These are phyloP conservation scores for Malassezia nana DNA, from an alignment of 1,284 basidiomycete genomes.

Conservation along the genomic window DNA sequence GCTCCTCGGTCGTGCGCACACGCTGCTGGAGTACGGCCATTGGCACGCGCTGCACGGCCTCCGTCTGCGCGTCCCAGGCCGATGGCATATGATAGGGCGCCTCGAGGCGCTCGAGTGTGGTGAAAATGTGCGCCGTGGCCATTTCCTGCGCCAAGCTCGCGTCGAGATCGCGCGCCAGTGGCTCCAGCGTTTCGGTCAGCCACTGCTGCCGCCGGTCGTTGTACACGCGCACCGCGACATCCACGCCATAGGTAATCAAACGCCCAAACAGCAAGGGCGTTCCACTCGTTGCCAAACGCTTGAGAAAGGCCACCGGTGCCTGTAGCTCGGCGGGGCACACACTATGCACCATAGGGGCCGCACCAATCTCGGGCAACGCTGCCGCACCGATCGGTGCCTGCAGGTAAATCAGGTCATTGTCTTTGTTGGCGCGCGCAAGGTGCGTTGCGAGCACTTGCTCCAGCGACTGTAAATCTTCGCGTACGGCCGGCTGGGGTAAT, in stretches of 20 bases:
- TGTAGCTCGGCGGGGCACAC: conserved; percentile 57
- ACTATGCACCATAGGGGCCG: conserved; percentile 62
- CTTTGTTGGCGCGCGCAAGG: conserved; percentile 61
- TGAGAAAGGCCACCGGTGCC: conserved; percentile 29
- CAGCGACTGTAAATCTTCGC: conserved; percentile 54
- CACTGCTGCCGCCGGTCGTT: conserved; percentile 68
- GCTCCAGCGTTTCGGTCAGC: conserved; percentile 61
- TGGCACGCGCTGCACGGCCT: neutral
- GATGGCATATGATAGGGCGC: conserved; percentile 73
- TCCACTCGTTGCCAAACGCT: conserved; percentile 23
- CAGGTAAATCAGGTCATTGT: conserved; percentile 95
- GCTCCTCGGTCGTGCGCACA: conserved; percentile 62
- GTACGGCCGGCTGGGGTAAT: conserved; percentile 51
- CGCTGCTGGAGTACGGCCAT: conserved; percentile 29
- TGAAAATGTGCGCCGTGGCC: conserved; percentile 67
- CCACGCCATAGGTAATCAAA: conserved; percentile 76
- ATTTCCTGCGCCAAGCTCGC: conserved; percentile 57
- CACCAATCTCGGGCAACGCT: conserved; percentile 60
- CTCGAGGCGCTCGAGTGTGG: conserved; percentile 76
- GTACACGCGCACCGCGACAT: conserved; percentile 80
- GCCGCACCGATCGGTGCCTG: conserved; percentile 68
- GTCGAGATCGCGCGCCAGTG: conserved; percentile 61
- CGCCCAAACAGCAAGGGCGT: conserved; percentile 58
- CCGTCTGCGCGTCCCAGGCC: conserved; percentile 62
- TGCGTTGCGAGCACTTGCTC: conserved; percentile 57